These are phyloP conservation scores for Pichia nanzhaoensis DNA, from an alignment of 805 yeast genomes.

Conservation along the genomic window DNA sequence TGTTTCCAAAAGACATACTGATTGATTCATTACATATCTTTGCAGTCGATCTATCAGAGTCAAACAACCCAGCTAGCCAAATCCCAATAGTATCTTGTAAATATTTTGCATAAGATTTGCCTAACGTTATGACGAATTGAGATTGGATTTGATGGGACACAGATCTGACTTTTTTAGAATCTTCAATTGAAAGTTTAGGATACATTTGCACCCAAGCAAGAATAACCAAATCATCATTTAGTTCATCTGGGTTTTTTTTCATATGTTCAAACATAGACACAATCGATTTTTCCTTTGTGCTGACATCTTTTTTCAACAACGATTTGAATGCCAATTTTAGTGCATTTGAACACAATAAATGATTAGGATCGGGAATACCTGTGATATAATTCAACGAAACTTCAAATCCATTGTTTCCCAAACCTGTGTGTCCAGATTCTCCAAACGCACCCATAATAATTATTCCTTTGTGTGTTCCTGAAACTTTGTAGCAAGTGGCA, in stretches of 20 bases:
- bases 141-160: slow-evolving; percentile 63
- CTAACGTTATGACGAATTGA: slow-evolving; percentile 39
- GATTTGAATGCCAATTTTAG: slow-evolving; percentile 66
- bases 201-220: slow-evolving; percentile 74
- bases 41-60: slow-evolving; percentile 58
- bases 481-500: background rate
- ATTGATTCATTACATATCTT: slow-evolving; percentile 42
- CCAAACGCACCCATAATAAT: slow-evolving; percentile 10
- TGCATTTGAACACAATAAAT: slow-evolving; percentile 37
- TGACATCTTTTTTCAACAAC: slow-evolving; percentile 68
- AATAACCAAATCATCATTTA: slow-evolving; percentile 48
- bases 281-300: slow-evolving; percentile 80
- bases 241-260: slow-evolving; percentile 18
- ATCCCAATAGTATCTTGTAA: slow-evolving; percentile 67
- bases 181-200: slow-evolving; percentile 70
- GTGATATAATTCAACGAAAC: slow-evolving; percentile 70
- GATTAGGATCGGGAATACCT: slow-evolving; percentile 67
- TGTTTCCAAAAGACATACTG: slow-evolving; percentile 47
- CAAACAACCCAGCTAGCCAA: slow-evolving; percentile 67
- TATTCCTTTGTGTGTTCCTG: background rate
- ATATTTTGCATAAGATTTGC: slow-evolving; percentile 56
- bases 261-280: slow-evolving; percentile 41
- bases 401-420: slow-evolving; percentile 37
- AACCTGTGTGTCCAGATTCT: slow-evolving; percentile 17
- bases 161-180: slow-evolving; percentile 56